Evolutionary conservation across 352 stramenopile genomes (phyloP), one percentile per base, ranked within the genome.

Genomic region (Phytophthora lateralis): DNA sequence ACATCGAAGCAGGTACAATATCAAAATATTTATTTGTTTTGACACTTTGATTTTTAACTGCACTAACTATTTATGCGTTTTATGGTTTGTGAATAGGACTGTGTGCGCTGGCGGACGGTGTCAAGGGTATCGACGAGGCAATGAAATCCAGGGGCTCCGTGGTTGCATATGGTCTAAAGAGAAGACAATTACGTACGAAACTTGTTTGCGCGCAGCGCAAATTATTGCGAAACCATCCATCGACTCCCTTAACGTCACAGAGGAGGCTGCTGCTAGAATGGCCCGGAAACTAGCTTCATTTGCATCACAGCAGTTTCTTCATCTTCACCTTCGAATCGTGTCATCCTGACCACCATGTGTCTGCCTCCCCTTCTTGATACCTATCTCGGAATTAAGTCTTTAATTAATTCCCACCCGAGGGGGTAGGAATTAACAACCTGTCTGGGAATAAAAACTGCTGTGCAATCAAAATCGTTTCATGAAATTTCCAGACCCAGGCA

Each of bases 1-100:
- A 6, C 26, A 35, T 48, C 11, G 49, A 56, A 47, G 49, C 14
- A 56, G 49, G 49, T 47, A 47, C 30, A 35, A 14, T 35, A 29
- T 14, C 8, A 35, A 11, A 14, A 14, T 12, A 35, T 12, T 9
- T n/a, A 35, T 35, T 14, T 35, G 30, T 35, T 14, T 4, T 9
- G 8, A 35, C 7, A 2, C 8, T 9, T 35, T 9, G 8, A 35
- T 35, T 11, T 35, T 9, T 35, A 35, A 6, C 26, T 29, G 26
- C 26, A 29, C 26, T 35, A 35, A 35, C 30, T 35, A 35, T 35
- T 35, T 35, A 4, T 14, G 30, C 10, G 7, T 35, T 35, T 35
- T n/a, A 35, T 35, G 30, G 10, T 11, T 35, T 35, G 10, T 35
- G 7, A 14, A 47, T 37, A 56, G 49, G 49, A 4, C 24, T 56